Conservation (phyloP, 148 eudicot species). For the Cornus suecica region DNA sequence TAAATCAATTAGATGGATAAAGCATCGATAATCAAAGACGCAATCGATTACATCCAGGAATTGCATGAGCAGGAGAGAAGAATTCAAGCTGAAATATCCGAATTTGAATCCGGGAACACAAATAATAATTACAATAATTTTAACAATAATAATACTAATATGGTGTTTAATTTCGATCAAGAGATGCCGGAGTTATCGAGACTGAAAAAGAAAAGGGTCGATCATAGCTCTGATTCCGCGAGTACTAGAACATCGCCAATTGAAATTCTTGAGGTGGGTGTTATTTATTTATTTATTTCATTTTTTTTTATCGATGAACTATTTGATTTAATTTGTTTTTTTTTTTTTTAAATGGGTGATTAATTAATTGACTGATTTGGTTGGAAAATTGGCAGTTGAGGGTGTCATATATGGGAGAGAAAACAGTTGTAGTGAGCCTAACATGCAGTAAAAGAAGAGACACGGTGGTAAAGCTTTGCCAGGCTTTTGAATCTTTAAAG, state of each 20-base stretch:
- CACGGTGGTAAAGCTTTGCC: constrained; percentile 67
- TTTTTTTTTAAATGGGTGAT: neutral
- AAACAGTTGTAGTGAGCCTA: constrained; percentile 62
- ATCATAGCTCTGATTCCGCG: constrained; percentile 23
- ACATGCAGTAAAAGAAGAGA: constrained; percentile 61
- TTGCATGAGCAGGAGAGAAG: constrained; percentile 60
- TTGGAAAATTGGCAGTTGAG: constrained; percentile 43
- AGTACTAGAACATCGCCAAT: constrained; percentile 33
- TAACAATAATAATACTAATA: too few species aligned
- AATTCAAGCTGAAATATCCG: constrained; percentile 47
- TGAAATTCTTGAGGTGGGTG: constrained; percentile 62
- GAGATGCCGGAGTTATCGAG: constrained; percentile 10
- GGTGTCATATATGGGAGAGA: constrained; percentile 67
- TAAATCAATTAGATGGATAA: constrained; percentile 66
- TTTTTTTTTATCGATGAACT: neutral
- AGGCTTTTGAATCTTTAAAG: constrained; percentile 72
- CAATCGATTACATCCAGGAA: constrained; percentile 66
- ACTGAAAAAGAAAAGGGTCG: constrained; percentile 45
- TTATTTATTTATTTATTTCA: neutral
- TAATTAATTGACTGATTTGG: neutral
- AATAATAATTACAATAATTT: constrained; percentile 16
- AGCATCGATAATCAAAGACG: constrained; percentile 83
- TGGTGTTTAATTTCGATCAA: constrained; percentile 25
- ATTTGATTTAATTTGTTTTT: too few species aligned
- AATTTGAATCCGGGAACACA: constrained; percentile 39